These are phyloP conservation scores for Cinnamomum micranthum DNA, from an alignment of 164 flowering plant genomes.

Conservation along the genomic window DNA sequence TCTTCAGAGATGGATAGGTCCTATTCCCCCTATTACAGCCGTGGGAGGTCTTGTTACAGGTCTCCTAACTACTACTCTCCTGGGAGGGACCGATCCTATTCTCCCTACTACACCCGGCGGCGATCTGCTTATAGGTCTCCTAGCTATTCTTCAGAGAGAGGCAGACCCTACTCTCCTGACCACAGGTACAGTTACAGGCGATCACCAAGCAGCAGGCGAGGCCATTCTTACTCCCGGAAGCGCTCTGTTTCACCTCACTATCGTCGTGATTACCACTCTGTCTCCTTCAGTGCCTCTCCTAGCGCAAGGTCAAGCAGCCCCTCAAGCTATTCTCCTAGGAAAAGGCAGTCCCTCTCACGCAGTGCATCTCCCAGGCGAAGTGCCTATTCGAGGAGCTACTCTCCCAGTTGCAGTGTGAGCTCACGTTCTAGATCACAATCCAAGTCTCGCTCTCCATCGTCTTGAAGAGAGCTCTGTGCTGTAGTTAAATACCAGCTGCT, in stretches of 20 bases:
- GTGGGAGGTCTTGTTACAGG: background rate
- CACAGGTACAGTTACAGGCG: background rate
- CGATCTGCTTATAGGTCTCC: background rate
- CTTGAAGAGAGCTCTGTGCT: background rate
- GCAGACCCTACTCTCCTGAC: background rate
- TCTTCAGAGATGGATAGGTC: constrained; percentile 11
- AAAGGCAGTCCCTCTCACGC: background rate
- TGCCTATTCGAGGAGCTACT: constrained; percentile 3
- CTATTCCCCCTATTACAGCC: constrained; percentile 5
- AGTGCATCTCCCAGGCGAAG: background rate
- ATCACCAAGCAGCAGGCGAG: background rate
- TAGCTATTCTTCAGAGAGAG: background rate
- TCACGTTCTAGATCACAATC: constrained; percentile 5
- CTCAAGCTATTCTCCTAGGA: constrained; percentile 1
- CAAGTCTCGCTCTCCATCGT: constrained; percentile 2
- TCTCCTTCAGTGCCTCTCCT: constrained; percentile 2
- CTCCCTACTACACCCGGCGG: background rate
- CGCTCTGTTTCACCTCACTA: constrained; percentile 5
- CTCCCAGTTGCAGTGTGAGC: constrained; percentile 4
- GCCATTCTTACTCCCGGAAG: background rate
- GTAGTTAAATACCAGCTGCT: no score
- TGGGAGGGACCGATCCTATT: constrained; percentile 1
- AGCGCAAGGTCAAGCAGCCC: background rate
- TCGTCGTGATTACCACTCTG: background rate
- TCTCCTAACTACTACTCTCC: background rate